phyloP scores from a whole-genome alignment of 139 green algal genomes.

The Zygnema circumcarinatum region DNA sequence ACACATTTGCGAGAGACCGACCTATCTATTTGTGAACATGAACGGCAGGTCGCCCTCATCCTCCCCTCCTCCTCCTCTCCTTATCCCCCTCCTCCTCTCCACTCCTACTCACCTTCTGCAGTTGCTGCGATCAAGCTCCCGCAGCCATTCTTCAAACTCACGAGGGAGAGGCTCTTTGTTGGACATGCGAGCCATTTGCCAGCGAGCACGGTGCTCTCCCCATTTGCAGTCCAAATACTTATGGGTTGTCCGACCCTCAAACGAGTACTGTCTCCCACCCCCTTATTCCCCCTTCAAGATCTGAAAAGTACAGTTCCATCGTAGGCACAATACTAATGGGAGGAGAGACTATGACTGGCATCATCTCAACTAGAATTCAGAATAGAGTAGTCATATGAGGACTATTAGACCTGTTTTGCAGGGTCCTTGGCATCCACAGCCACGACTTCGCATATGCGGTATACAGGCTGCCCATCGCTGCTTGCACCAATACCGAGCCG shows the following conservation, averaged over 20 bases:
- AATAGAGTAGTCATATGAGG: background rate
- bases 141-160: constrained; percentile 51
- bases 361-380: too few relatives aligned
- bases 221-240: constrained; percentile 60
- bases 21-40: too few relatives aligned
- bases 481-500: constrained; percentile 48
- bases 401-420: constrained; percentile 45
- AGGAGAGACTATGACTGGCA: too few relatives aligned
- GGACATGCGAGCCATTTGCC: constrained; percentile 45
- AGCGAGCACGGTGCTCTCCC: constrained; percentile 37
- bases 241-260: constrained; percentile 37
- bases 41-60: too few relatives aligned
- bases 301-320: too few relatives aligned
- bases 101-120: background rate
- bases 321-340: too few relatives aligned
- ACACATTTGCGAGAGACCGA: too few relatives aligned
- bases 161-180: background rate
- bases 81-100: too few relatives aligned
- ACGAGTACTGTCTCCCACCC: constrained; percentile 41
- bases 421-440: constrained; percentile 38
- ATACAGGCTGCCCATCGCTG: constrained; percentile 37
- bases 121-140: constrained; percentile 15
- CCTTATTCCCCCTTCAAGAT: too few relatives aligned
- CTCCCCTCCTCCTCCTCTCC: too few relatives aligned
- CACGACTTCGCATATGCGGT: constrained; percentile 57